Evolutionary conservation across 2,329 filamentous ascomycete genomes (phyloP), one percentile per base, ranked within the genome.

Genomic region (Aspergillus sp.): DNA sequence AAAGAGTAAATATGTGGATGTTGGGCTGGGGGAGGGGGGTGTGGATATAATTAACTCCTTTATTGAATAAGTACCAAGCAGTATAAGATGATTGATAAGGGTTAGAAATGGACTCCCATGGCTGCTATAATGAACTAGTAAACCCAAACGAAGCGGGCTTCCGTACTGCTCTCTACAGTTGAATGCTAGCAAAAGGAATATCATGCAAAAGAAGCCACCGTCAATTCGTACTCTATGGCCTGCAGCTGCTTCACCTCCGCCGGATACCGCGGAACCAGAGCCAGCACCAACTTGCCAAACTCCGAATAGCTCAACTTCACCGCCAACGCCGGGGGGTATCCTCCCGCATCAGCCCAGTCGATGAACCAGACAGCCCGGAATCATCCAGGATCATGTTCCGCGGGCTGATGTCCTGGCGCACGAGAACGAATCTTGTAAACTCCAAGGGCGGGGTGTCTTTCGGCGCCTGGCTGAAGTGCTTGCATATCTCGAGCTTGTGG

Each of bases 401-500:
- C 31, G 41, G 39, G 31, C 41, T 43, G 5, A 42, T 45, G 24
- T 39, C 30, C 1, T 42, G 31, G 14, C 40, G 36, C 5, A 31
- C 33, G 10, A 42, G 29, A 12, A 42, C 39, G 37, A 42, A 42
- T 6, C 25, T 40, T n/a, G n/a, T 34, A 13, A 44, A 37, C 22
- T 19, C 20, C 15, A 44, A 44, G 17, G 36, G 32, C 4, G 39
- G 33, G 20, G 34, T 35, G 24, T 40, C 38, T 35, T 42, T 24
- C 8, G 41, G 41, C 8, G 35, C 41, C 24, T 39, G 15, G 13
- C 35, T 19, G 12, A 27, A 22, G 4, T 20, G 26, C 17, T 41
- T 39, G 25, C 36, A 36, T 33, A 51, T 41, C 12, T 40, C 29
- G 14, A 50, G 42, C 26, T 48, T 51, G 34, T 46, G 47, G 27